Base-by-base conservation (phyloP, 2,329 filamentous ascomycete species). In the Setomelanomma holmii region DNA sequence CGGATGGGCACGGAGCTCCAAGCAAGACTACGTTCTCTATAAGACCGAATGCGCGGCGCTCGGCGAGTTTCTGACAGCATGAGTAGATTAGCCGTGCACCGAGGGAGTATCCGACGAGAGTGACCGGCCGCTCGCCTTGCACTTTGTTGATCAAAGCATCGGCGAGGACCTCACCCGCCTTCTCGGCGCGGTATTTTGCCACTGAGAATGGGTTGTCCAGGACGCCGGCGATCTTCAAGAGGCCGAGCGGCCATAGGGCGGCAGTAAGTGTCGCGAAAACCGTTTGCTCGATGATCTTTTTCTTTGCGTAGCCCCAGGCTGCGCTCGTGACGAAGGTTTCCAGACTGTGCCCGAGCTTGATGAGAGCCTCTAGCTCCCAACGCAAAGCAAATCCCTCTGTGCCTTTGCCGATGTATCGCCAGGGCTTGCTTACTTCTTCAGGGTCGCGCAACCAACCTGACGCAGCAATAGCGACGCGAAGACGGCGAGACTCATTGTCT, bases 1-100 rank as follows among this genome's bases (percentile, higher is more conserved):
- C 84, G 0, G 88, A 90, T 0, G 93, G 91, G 0, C 89, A 86
- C 0, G 93, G 91, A 0, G 90, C 83, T 2, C 93, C 93, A 51
- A 97, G 89, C 5, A 97, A 76, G 4, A 96, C 87, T 1, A 90
- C 91, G 14, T 86, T 88, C 64, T 97, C 93, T 19, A 98, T 78
- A 1, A 96, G 77, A 0, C 93, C 93, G 64, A 96, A 96, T 0
- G 89, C 91, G 50, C 85, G 84, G 36, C 91, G 84, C 68, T 91
- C 86, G 0, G 91, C 90, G 11, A 97, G 82, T 8, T 81, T 85
- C 65, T 88, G 85, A 2, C 96, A 80, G 63, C 93, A 96, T 1
- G 88, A 86, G 72, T 90, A 96, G 41, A 97, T 91, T 11, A 95
- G 85, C 21, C 89, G 82, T 3, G 91, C 90, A 6, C 91, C 91